Base-by-base conservation (phyloP, 2,329 filamentous ascomycete genomes). In the Madurella mycetomatis region DNA sequence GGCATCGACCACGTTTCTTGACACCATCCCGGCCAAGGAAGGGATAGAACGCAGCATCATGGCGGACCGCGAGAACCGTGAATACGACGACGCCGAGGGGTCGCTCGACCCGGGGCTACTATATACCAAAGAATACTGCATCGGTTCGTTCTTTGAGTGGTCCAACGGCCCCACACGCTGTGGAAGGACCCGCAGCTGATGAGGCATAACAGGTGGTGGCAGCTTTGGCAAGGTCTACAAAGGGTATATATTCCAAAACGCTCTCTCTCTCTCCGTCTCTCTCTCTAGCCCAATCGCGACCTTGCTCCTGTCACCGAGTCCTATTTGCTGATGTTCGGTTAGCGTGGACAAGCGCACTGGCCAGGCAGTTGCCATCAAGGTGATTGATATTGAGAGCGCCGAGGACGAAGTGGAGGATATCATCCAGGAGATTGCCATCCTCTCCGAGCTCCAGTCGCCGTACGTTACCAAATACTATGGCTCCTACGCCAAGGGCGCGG, bases 371-470 rank as follows among this genome's bases (percentile, higher is more conserved):
- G 94, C 94, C 30, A 99, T 99, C 77, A 99, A 99, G 73, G 81
- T 99, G 66, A 97, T 99, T 70, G 94, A 99, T 67, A 94, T 99
- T 62, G 94, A 99, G 73, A 96, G 94, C 75, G 94, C 94, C 66
- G 94, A 99, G 73, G 94, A 99, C 71, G 94, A 99, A 74, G 92
- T 99, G 64, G 94, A 97, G 76, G 94, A 99, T 73, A 99, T 99
- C 65, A 96, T 97, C 70, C 91, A 96, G 70, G 94, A 99, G 74
- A 97, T 99, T 64, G 91, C 92, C 62, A 97, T 99, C 65, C 80
- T 99, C 52, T 96, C 94, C 32, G 92, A 95, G 72, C 83, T 99
- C 62, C 90, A 95, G 73, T 97, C 92, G 16, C 91, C 91, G 16
- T 96, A 95, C 68, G 92, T 97, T 59, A 99, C 94, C 40, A 94